Base-by-base conservation (phyloP, 495 filamentous ascomycete genomes). In the Trichoderma gamsii region DNA sequence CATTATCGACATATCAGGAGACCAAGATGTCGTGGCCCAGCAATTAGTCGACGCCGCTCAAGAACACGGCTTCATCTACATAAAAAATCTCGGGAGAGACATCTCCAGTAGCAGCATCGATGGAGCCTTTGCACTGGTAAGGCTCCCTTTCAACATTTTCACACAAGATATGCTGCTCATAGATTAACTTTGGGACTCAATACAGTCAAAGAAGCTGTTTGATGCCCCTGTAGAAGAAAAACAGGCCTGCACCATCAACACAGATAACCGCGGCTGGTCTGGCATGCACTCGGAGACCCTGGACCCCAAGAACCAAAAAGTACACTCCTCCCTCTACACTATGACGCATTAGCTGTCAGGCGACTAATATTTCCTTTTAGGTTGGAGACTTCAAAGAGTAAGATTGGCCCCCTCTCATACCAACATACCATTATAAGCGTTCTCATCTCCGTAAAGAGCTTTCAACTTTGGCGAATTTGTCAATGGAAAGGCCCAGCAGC, bases 371-470 rank as follows among this genome's bases (percentile, higher is more conserved):
- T 35, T 27, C 9, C 15, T 49, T 32, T 52, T 72, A 93, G 91
- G 85, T 87, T 23, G 94, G 93, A 18, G 94, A 98, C 72, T 92
- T 93, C 74, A 97, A 97, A 83, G 93, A 97, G 93, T 96, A 80
- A 73, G 80, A 72, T 13, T 16, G 8, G 18, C 23, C 41, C 23
- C 5, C 23, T 27, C 8, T 65, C 7, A n/a, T 7, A 12, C 66
- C 21, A 15, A 16, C 25, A 29, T 23, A n/a, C 41, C 13, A 32
- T 18, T 11, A 67, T 49, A 12, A 38, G 35, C 35, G 35, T 27
- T 27, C 63, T 41, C 38, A 44, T 11, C 9, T 4, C 38, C n/a
- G 11, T 66, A 49, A 70, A 96, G 93, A 82, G 92, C 89, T 59
- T 91, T 99, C 83, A 99, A 99, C 79, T 88, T 99, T 65, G 91